phyloP scores from a whole-genome alignment of 495 filamentous ascomycete species.

The Podospora bellae-mahoneyi region DNA sequence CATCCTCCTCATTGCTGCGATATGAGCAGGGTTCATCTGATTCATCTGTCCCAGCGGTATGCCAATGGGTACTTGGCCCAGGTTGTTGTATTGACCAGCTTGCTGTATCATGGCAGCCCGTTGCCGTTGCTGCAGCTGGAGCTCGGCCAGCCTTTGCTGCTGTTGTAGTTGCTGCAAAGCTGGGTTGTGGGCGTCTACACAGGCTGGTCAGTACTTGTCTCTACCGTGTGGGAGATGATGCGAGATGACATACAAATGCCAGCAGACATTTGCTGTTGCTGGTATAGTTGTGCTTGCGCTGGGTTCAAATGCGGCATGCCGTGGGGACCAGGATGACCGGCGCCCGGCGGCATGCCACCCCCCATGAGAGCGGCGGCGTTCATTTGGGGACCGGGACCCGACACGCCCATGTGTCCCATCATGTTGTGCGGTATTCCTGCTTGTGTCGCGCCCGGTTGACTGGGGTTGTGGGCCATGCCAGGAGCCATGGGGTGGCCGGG shows the following conservation, averaged over 20 bases:
- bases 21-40: constrained; percentile 27
- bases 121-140: constrained; percentile 46
- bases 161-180: constrained; percentile 51
- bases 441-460: constrained; percentile 63
- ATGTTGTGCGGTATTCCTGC: constrained; percentile 67
- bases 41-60: constrained; percentile 52
- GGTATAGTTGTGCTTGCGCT: constrained; percentile 60
- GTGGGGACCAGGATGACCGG: constrained; percentile 67
- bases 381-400: constrained; percentile 74
- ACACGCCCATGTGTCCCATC: constrained; percentile 75
- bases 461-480: constrained; percentile 56
- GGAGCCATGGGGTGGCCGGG: constrained; percentile 67
- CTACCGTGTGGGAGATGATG: not conserved
- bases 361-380: constrained; percentile 74
- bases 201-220: constrained; percentile 17
- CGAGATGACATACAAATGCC: constrained; percentile 26
- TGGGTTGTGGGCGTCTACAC: constrained; percentile 51
- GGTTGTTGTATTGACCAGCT: constrained; percentile 38
- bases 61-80: constrained; percentile 56
- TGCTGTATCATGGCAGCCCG: constrained; percentile 49
- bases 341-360: constrained; percentile 73
- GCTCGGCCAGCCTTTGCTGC: constrained; percentile 34
- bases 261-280: constrained; percentile 47
- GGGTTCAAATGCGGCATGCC: constrained; percentile 77
- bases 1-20: constrained; percentile 29